Percentiles rank a stretch among this genome's conserved stretches.
These are phyloP conservation scores for Fusarium albosuccineum DNA, from an alignment of 2,329 filamentous ascomycete genomes.

Conservation along the genomic window DNA sequence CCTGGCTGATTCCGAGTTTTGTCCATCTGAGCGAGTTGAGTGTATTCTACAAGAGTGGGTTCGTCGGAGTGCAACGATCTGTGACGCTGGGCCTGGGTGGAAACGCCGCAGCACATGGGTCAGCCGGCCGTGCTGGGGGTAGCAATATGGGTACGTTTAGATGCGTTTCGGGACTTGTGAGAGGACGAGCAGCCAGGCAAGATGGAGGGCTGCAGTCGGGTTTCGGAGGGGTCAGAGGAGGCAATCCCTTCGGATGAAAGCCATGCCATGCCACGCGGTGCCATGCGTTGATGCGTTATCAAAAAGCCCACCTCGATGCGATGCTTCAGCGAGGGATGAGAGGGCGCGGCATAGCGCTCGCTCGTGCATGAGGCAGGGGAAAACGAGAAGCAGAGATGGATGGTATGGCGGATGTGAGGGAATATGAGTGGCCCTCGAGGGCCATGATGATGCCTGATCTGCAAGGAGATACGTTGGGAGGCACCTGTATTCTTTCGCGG, in stretches of 20 bases:
- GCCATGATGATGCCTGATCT: constrained; percentile 9
- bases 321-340: background rate
- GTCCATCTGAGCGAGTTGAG: background rate
- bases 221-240: background rate
- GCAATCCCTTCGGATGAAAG: constrained; percentile 6
- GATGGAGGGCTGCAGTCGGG: background rate
- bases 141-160: no score
- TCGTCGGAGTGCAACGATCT: no score
- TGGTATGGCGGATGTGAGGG: background rate
- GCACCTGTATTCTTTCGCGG: background rate
- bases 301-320: background rate
- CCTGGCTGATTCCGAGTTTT: background rate
- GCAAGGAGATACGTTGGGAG: constrained; percentile 4
- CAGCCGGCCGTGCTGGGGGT: background rate
- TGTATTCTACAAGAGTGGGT: no score
- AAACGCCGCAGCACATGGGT: background rate
- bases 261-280: background rate
- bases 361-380: constrained; percentile 4
- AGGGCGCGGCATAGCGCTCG: constrained; percentile 4
- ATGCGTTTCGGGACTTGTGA: constrained; percentile 4
- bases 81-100: no score
- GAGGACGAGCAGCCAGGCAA: background rate
- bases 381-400: background rate
- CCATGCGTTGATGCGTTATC: background rate
- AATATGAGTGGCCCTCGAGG: background rate